Evolutionary conservation across 139 green algal species (phyloP).

Genomic region (Haematococcus sp.): DNA sequence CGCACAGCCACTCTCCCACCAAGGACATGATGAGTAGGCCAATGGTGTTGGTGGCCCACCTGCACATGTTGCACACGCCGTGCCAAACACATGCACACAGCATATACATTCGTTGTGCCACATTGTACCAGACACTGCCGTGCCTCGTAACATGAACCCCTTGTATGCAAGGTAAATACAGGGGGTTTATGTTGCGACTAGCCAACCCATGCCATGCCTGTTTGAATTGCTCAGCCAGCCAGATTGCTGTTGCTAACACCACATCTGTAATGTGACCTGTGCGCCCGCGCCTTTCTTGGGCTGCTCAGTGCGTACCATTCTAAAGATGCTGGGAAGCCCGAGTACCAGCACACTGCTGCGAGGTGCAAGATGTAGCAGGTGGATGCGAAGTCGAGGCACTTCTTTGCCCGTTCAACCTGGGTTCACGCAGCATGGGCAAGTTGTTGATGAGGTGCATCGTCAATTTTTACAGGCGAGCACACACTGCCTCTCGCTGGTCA

Average conservation of each 20-base stretch:
- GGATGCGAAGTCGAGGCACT: slow-evolving; percentile 91
- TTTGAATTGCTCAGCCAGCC: too few species aligned
- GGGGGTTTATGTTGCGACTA: too few species aligned
- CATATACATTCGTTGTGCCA: not conserved
- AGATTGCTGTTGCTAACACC: too few species aligned
- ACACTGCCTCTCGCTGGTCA: too few species aligned
- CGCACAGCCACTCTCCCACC: slow-evolving; percentile 89
- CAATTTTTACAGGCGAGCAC: too few species aligned
- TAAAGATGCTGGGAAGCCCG: slow-evolving; percentile 59
- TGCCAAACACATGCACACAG: not conserved
- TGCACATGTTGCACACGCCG: slow-evolving; percentile 21
- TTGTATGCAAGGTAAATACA: too few species aligned
- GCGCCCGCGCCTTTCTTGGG: too few species aligned
- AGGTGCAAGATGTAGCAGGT: slow-evolving; percentile 86
- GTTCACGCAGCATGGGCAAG: too few species aligned
- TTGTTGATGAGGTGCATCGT: too few species aligned
- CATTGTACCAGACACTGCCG: not conserved
- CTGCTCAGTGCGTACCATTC: slow-evolving; percentile 83
- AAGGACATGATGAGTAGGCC: slow-evolving; percentile 72
- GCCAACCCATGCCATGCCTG: too few species aligned
- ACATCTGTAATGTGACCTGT: too few species aligned
- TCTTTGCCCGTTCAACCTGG: slow-evolving; percentile 90
- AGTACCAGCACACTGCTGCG: slow-evolving; percentile 45
- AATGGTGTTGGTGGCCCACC: slow-evolving; percentile 69
- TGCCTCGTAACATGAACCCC: not conserved